phyloP scores from a whole-genome alignment of 805 yeast genomes.

The Isabelozyma rhagii region DNA sequence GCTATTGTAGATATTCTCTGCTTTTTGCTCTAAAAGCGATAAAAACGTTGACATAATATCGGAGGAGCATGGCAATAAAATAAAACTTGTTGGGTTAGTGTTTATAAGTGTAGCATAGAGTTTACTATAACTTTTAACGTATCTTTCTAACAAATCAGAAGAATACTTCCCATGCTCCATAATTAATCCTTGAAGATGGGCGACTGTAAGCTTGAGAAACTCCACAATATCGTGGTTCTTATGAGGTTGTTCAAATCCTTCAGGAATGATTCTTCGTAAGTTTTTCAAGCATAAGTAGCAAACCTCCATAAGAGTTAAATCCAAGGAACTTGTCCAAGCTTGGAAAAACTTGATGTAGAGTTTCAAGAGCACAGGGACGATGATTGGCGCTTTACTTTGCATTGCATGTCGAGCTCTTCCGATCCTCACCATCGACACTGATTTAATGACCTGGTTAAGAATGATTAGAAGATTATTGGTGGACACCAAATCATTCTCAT shows the following conservation, averaged over 20 bases:
- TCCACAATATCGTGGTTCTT: constrained; percentile 55
- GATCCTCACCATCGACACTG: constrained; percentile 69
- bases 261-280: constrained; percentile 67
- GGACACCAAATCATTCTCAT: constrained; percentile 44
- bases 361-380: constrained; percentile 58
- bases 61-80: constrained; percentile 61
- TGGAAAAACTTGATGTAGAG: constrained; percentile 59
- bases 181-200: constrained; percentile 59
- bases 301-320: constrained; percentile 61
- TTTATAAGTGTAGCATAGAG: constrained; percentile 59
- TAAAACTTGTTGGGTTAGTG: constrained; percentile 65
- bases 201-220: constrained; percentile 53
- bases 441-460: constrained; percentile 75
- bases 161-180: constrained; percentile 49
- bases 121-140: constrained; percentile 72
- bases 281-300: constrained; percentile 78
- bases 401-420: constrained; percentile 79
- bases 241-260: constrained; percentile 72
- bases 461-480: constrained; percentile 63
- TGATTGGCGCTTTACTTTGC: constrained; percentile 64
- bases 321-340: constrained; percentile 54
- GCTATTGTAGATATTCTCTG: constrained; percentile 59
- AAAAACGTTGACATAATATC: constrained; percentile 62
- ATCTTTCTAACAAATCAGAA: constrained; percentile 58
- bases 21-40: constrained; percentile 59